Conservation (phyloP, 1,284 basidiomycete species). For the Termitomyces sp. region DNA sequence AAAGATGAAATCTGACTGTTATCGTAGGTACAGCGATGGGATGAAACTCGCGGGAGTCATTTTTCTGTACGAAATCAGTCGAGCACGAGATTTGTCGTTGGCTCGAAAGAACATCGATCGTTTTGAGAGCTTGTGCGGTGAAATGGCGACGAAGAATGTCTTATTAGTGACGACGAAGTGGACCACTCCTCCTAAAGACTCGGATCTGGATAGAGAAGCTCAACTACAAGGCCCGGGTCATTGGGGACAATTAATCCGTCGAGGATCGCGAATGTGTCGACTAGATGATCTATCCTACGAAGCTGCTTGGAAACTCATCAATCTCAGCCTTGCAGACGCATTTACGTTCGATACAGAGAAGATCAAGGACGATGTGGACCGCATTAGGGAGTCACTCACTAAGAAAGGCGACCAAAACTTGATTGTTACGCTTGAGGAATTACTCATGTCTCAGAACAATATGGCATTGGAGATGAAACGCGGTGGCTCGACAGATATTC, state of each 20-base stretch:
- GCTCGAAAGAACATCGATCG: conserved; percentile 8
- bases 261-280: conserved; percentile 10
- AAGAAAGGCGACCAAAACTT: conserved; percentile 9
- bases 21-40: conserved; percentile 5
- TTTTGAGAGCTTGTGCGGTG: conserved; percentile 9
- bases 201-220: conserved; percentile 4
- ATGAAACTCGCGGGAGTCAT: conserved; percentile 13
- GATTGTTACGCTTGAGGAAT: conserved; percentile 5
- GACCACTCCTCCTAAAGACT: conserved; percentile 6
- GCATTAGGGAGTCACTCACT: conserved; percentile 8
- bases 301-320: conserved; percentile 10
- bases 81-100: conserved; percentile 7
- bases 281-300: conserved; percentile 8
- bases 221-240: conserved; percentile 5
- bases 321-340: conserved; percentile 11
- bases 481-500: conserved; percentile 1
- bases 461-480: conserved; percentile 12
- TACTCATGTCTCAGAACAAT: conserved; percentile 8
- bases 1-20: background rate
- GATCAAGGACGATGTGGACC: conserved; percentile 10
- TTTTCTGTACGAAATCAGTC: conserved; percentile 11
- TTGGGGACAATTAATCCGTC: conserved; percentile 11
- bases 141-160: conserved; percentile 9
- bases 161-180: conserved; percentile 13
- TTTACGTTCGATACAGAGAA: conserved; percentile 14